Conservation (phyloP, 345 rosid genomes). For the Trapa incisa region DNA sequence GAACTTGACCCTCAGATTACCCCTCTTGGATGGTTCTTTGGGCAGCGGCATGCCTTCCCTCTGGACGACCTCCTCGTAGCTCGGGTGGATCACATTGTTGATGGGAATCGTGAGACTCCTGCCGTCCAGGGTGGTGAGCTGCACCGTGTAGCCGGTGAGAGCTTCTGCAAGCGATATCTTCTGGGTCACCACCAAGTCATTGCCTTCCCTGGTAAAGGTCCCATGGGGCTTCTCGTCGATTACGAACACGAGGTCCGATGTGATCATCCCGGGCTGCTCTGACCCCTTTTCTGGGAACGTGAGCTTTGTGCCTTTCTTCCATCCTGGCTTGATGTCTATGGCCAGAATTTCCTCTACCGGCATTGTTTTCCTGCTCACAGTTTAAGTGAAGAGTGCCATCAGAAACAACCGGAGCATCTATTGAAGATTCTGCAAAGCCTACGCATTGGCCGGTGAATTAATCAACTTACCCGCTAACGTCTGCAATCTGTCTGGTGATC, state of each 20-base stretch:
- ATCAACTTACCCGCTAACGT: slow-evolving; percentile 48
- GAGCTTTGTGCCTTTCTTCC: slow-evolving; percentile 87
- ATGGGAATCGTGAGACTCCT: slow-evolving; percentile 46
- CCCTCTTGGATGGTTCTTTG: slow-evolving; percentile 56
- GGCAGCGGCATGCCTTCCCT: slow-evolving; percentile 82
- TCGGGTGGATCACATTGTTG: slow-evolving; percentile 51
- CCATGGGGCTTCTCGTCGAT: slow-evolving; percentile 79
- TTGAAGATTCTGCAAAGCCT: too few relatives aligned
- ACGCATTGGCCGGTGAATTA: too few relatives aligned
- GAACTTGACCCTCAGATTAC: slow-evolving; percentile 70
- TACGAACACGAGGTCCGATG: slow-evolving; percentile 60
- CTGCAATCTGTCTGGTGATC: slow-evolving; percentile 53
- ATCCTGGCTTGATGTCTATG: slow-evolving; percentile 72
- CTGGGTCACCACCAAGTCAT: slow-evolving; percentile 53
- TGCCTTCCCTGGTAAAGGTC: slow-evolving; percentile 65
- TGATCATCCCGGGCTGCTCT: slow-evolving; percentile 51
- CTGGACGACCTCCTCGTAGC: slow-evolving; percentile 67
- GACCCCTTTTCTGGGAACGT: slow-evolving; percentile 87
- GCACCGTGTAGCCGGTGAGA: slow-evolving; percentile 43
- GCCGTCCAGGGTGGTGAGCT: slow-evolving; percentile 55
- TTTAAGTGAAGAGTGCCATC: background rate
- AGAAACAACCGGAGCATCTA: background rate
- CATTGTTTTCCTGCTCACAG: slow-evolving; percentile 42
- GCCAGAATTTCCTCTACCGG: slow-evolving; percentile 67
- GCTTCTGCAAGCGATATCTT: slow-evolving; percentile 63